These are phyloP conservation scores for Hortiboletus rubellus DNA, from an alignment of 1,284 basidiomycete species.

Conservation along the genomic window DNA sequence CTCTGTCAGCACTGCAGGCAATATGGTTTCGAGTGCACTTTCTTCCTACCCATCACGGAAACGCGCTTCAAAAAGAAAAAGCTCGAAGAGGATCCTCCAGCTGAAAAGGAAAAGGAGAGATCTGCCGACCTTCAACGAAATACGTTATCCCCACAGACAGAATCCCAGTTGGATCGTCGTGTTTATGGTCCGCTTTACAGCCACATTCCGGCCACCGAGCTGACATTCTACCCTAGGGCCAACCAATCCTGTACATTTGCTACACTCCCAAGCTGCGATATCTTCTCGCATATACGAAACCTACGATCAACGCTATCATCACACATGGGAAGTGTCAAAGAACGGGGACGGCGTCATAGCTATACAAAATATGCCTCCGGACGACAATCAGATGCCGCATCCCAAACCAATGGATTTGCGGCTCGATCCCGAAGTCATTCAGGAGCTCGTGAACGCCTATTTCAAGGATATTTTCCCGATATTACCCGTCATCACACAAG, in stretches of 20 bases:
- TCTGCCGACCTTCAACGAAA: slow-evolving; percentile 27
- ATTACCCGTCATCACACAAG: slow-evolving; percentile 83
- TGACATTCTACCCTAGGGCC: slow-evolving; percentile 54
- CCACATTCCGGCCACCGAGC: background rate
- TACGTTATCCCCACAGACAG: slow-evolving; percentile 40
- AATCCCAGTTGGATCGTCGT: slow-evolving; percentile 49
- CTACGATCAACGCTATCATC: slow-evolving; percentile 84
- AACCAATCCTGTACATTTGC: slow-evolving; percentile 81
- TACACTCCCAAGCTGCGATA: slow-evolving; percentile 87
- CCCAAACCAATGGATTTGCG: slow-evolving; percentile 65
- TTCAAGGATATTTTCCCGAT: slow-evolving; percentile 85
- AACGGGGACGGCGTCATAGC: slow-evolving; percentile 88
- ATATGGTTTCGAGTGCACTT: slow-evolving; percentile 90
- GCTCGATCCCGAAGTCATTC: slow-evolving; percentile 77
- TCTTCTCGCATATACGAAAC: slow-evolving; percentile 81
- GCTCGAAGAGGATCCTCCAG: slow-evolving; percentile 61
- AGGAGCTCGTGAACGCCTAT: slow-evolving; percentile 87
- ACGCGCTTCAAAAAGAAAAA: slow-evolving; percentile 98
- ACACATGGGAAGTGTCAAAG: slow-evolving; percentile 79
- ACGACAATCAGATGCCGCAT: slow-evolving; percentile 53
- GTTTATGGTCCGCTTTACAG: slow-evolving; percentile 56
- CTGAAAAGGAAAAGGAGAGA: slow-evolving; percentile 44
- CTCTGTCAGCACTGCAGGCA: slow-evolving; percentile 87
- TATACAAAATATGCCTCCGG: slow-evolving; percentile 65
- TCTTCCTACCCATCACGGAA: slow-evolving; percentile 97